Evolutionary conservation across 768 basidiomycete species (phyloP).

Genomic region (Russula olivacea): DNA sequence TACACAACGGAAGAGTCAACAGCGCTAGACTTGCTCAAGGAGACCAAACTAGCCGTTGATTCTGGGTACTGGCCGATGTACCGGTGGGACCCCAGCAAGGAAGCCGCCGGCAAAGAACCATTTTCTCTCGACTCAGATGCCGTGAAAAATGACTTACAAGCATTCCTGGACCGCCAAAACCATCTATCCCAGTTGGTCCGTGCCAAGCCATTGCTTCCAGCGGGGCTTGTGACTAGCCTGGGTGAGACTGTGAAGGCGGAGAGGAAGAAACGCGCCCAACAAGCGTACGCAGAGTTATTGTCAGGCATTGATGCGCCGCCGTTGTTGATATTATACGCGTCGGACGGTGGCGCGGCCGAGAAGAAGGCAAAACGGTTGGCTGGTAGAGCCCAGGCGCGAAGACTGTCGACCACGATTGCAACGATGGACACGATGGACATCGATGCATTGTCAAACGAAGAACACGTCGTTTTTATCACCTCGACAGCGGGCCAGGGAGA

Average conservation of each 20-base stretch:
- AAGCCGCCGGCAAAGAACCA: conserved; percentile 66
- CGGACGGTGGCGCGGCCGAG: conserved; percentile 93
- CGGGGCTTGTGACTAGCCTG: conserved; percentile 75
- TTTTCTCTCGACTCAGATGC: conserved; percentile 91
- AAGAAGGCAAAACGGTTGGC: conserved; percentile 89
- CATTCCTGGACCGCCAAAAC: conserved; percentile 94
- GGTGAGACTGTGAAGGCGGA: conserved; percentile 83
- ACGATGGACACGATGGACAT: conserved; percentile 79
- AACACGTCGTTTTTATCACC: conserved; percentile 78
- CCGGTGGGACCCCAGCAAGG: conserved; percentile 92
- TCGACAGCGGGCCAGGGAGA: conserved; percentile 97
- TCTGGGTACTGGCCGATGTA: conserved; percentile 98
- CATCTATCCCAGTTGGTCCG: conserved; percentile 91
- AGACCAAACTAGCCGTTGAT: conserved; percentile 95
- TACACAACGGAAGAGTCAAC: conserved; percentile 70
- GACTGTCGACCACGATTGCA: conserved; percentile 66
- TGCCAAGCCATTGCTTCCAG: conserved; percentile 71
- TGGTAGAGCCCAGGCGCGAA: conserved; percentile 75
- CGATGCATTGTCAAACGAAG: conserved; percentile 58
- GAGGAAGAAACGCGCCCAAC: conserved; percentile 71
- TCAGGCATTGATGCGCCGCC: conserved; percentile 85
- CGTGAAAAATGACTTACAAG: conserved; percentile 87
- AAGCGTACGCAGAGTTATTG: conserved; percentile 79
- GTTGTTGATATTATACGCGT: conserved; percentile 85
- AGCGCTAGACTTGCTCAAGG: conserved; percentile 89